Evolutionary conservation across 495 filamentous ascomycete species (phyloP).

Genomic region (Apodospora peruviana): DNA sequence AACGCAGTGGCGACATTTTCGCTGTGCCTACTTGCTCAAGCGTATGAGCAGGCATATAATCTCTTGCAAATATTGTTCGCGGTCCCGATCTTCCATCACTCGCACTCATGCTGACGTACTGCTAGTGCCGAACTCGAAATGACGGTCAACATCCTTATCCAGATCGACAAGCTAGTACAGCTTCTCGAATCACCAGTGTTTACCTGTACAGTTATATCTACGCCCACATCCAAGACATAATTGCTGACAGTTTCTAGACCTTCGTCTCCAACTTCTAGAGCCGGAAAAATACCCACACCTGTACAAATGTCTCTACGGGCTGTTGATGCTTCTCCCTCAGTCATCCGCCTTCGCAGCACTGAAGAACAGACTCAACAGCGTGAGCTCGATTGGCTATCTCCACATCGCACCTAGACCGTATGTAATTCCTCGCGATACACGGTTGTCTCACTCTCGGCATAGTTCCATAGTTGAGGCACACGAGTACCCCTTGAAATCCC

Average conservation of each 20-base stretch:
- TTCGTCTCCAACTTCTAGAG: conserved; percentile 95
- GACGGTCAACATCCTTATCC: conserved; percentile 97
- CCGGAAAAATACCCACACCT: conserved; percentile 93
- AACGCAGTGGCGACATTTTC: conserved; percentile 98
- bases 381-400: conserved; percentile 92
- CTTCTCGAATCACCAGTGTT: conserved; percentile 97
- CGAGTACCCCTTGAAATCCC: conserved; percentile 23
- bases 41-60: conserved; percentile 97
- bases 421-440: conserved; percentile 33
- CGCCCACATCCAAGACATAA: not conserved
- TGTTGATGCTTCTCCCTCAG: conserved; percentile 96
- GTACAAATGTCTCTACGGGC: conserved; percentile 96
- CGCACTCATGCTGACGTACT: conserved; percentile 8
- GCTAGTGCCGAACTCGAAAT: conserved; percentile 91
- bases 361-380: conserved; percentile 94
- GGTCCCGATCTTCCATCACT: not conserved
- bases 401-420: conserved; percentile 80
- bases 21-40: conserved; percentile 90
- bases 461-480: conserved; percentile 35
- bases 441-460: conserved; percentile 28
- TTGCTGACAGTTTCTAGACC: conserved; percentile 48
- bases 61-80: conserved; percentile 90
- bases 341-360: conserved; percentile 94
- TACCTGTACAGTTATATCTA: conserved; percentile 60
- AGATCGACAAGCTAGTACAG: conserved; percentile 98